phyloP scores from a whole-genome alignment of 2,329 filamentous ascomycete genomes.

The Xylariaceae sp. region DNA sequence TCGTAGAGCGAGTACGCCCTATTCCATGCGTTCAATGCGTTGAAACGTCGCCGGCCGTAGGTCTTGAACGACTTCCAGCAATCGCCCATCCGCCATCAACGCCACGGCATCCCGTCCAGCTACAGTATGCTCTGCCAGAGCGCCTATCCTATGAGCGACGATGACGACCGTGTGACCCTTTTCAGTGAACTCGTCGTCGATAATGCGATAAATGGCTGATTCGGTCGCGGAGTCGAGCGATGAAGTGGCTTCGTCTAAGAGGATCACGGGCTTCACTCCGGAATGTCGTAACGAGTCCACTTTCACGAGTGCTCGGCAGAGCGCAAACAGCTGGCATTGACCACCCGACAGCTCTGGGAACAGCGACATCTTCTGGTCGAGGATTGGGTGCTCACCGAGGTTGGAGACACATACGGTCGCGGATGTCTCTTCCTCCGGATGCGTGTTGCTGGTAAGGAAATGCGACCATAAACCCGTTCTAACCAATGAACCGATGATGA shows the following conservation, averaged over 20 bases:
- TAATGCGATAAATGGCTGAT: constrained; percentile 31
- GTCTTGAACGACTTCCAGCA: constrained; percentile 5
- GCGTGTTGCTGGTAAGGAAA: not conserved
- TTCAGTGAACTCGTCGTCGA: constrained; percentile 30
- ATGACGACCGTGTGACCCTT: constrained; percentile 34
- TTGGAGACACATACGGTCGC: too few species aligned
- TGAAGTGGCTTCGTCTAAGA: constrained; percentile 34
- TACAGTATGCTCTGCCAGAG: constrained; percentile 24
- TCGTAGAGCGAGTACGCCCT: not conserved
- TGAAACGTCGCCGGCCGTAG: not conserved
- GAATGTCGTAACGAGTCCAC: constrained; percentile 7
- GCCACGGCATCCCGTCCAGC: constrained; percentile 28
- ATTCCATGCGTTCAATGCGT: not conserved
- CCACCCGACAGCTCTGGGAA: constrained; percentile 33
- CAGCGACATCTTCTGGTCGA: constrained; percentile 27
- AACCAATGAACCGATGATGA: constrained; percentile 12
- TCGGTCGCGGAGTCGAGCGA: constrained; percentile 36
- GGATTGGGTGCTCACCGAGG: constrained; percentile 15
- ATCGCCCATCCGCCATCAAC: constrained; percentile 27
- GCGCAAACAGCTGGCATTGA: constrained; percentile 34
- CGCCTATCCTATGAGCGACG: constrained; percentile 34
- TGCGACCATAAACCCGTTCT: constrained; percentile 1
- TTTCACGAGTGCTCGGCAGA: constrained; percentile 33
- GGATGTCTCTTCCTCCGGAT: not conserved
- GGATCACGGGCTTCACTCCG: constrained; percentile 30